Base-by-base conservation (phyloP, 495 filamentous ascomycete genomes). In the Penicillium roqueforti region DNA sequence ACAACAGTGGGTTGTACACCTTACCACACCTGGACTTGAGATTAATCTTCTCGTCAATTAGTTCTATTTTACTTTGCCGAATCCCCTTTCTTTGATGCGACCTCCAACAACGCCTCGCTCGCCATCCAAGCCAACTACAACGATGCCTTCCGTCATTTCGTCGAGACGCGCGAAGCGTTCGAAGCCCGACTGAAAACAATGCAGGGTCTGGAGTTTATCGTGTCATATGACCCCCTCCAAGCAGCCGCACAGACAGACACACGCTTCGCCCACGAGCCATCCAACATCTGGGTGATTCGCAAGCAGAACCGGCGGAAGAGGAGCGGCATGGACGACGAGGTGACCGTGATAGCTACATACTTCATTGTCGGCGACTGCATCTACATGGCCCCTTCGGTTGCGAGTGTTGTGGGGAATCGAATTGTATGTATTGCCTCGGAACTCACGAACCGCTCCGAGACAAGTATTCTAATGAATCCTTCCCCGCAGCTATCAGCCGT, bases 11-110 rank as follows among this genome's bases (percentile, higher is more conserved):
- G 72, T 40, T n/a, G 29, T 26, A 37, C 39, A 34, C 22, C 14
- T 22, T 31, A 19, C 9, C 14, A 47, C 9, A 14, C 11, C 19
- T 22, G 6, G 18, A 25, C 23, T 2, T 39, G 18, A 46, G 29
- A 0, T 16, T 49, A 13, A 36, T 22, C 32, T 23, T 42, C 6
- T 16, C 2, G n/a, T 29, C 11, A 18, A 43, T 29, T 6, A 76
- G 85, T 97, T 26, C 86, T 95, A 44, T 90, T 85, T 71, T 98
- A 98, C 70, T 97, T 98, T 67, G 81, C 84, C 44, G 72, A 87
- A 56, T 96, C 90, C 3, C 89, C 91, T 0, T 98, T 96, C 76
- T 97, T 88, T 69, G 93, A 98, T 63, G 76, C 73, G 22, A 91
- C 85, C 8, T 91, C 89, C 31, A 97, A 96, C 71, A 97, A 97